phyloP scores from a whole-genome alignment of 2,329 filamentous ascomycete species.

The Lachnellula hyalina region DNA sequence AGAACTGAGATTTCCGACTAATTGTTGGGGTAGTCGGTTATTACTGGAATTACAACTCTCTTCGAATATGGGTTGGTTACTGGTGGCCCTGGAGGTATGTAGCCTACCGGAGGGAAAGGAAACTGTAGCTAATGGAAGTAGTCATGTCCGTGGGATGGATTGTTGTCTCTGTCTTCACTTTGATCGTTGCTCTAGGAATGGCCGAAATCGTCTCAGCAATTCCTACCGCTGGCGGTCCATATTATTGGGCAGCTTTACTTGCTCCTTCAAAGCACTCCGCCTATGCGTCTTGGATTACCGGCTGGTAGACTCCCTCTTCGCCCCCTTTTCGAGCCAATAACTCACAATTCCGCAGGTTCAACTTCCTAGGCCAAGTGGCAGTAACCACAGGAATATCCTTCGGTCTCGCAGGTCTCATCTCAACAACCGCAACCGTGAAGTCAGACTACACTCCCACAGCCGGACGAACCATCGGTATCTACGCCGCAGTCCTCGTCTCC shows the following conservation, averaged over 20 bases:
- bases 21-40: constrained; percentile 42
- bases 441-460: constrained; percentile 39
- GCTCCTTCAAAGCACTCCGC: constrained; percentile 42
- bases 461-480: constrained; percentile 51
- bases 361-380: constrained; percentile 43
- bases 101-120: constrained; percentile 14
- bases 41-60: constrained; percentile 54
- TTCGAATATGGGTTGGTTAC: constrained; percentile 52
- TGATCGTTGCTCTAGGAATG: constrained; percentile 50
- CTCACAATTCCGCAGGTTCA: constrained; percentile 33
- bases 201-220: constrained; percentile 56
- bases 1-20: neutral
- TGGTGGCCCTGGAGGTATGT: constrained; percentile 49
- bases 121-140: constrained; percentile 15
- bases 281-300: constrained; percentile 44
- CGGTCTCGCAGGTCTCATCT: constrained; percentile 41
- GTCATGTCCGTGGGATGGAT: constrained; percentile 54
- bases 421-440: constrained; percentile 40
- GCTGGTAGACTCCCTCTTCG: constrained; percentile 29
- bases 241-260: constrained; percentile 56
- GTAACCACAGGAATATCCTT: constrained; percentile 45
- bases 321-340: neutral
- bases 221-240: constrained; percentile 52
- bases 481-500: constrained; percentile 49
- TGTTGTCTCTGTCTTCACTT: constrained; percentile 49